These are phyloP conservation scores for Lactifluus pinguis DNA, from an alignment of 768 basidiomycete species.

Conservation along the genomic window DNA sequence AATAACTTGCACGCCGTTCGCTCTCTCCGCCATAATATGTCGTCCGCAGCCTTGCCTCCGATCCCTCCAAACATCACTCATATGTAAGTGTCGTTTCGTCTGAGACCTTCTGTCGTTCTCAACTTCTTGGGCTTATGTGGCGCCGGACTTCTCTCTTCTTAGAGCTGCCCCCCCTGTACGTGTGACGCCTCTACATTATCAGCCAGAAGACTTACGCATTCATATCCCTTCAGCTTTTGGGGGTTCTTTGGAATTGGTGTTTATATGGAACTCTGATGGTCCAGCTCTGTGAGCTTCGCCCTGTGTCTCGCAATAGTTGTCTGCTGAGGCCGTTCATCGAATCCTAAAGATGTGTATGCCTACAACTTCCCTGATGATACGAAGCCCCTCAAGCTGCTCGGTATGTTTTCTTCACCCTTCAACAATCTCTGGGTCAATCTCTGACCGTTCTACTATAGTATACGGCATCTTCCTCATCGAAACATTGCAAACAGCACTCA, in stretches of 20 bases:
- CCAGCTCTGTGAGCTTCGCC: not conserved
- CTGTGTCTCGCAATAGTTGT: too few species aligned
- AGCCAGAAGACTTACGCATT: too few species aligned
- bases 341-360: too few species aligned
- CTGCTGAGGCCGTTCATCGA: too few species aligned
- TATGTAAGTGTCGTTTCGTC: not conserved
- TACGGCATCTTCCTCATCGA: too few species aligned
- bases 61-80: not conserved
- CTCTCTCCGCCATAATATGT: not conserved
- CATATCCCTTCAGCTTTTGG: not conserved
- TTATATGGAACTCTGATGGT: not conserved
- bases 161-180: not conserved
- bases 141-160: not conserved
- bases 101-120: not conserved
- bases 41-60: not conserved
- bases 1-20: not conserved
- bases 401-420: too few species aligned
- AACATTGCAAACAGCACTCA: too few species aligned
- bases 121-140: too few species aligned
- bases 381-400: too few species aligned
- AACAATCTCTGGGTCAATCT: too few species aligned
- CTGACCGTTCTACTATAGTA: too few species aligned
- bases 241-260: slow-evolving; percentile 7
- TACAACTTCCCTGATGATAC: too few species aligned
- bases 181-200: not conserved